These are phyloP conservation scores for Lipomyces chichibuensis DNA, from an alignment of 805 yeast species.

Conservation along the genomic window DNA sequence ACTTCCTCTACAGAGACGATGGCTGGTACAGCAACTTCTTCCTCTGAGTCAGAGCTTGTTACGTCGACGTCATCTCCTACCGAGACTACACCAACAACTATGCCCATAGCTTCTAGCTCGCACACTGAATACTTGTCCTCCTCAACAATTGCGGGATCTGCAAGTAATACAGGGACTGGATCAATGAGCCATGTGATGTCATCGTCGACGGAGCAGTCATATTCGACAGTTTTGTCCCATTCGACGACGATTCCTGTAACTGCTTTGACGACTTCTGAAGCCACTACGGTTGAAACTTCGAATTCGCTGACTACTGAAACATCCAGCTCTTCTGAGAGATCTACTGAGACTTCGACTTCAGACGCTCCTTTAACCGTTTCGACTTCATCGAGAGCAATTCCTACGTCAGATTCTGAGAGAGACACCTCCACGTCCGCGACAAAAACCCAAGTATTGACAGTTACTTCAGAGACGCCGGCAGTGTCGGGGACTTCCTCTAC, in stretches of 20 bases:
- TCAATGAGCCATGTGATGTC: neutral
- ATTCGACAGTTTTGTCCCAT: neutral
- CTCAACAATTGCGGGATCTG: conserved; percentile 7
- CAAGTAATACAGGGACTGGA: neutral
- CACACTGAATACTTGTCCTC: conserved; percentile 16
- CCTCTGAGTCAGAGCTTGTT: neutral
- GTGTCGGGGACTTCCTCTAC: neutral
- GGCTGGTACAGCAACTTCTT: neutral
- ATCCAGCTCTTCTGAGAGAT: neutral
- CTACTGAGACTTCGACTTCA: neutral
- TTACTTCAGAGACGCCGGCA: neutral
- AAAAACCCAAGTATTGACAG: neutral
- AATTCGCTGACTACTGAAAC: too few species aligned
- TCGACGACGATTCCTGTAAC: neutral
- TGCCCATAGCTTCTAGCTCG: neutral
- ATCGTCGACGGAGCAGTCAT: neutral
- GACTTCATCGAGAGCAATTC: neutral
- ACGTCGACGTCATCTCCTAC: neutral
- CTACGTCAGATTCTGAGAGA: neutral
- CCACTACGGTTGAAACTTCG: neutral
- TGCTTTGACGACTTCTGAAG: neutral
- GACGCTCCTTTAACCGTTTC: neutral
- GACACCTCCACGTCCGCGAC: neutral
- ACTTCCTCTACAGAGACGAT: neutral
- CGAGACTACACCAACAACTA: neutral